These are phyloP conservation scores for Ceratobasidium sp. DNA, from an alignment of 1,284 basidiomycete genomes.

Conservation along the genomic window DNA sequence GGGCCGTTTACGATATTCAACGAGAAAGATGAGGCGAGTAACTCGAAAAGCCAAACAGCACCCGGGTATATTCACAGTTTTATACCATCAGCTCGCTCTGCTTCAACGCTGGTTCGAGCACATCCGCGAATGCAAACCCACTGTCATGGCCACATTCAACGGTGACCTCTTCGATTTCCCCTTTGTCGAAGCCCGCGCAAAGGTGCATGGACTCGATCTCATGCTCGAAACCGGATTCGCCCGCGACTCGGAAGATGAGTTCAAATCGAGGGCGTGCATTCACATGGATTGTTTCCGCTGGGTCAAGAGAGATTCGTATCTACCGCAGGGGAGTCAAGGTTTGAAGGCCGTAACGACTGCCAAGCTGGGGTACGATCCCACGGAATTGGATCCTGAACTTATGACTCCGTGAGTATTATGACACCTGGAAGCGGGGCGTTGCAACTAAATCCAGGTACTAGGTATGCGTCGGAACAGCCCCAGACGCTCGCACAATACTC, in stretches of 20 bases:
- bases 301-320: constrained; percentile 99
- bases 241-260: constrained; percentile 93
- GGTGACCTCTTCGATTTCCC: constrained; percentile 99
- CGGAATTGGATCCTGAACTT: constrained; percentile 96
- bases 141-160: constrained; percentile 98
- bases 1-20: constrained; percentile 98
- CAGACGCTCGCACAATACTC: constrained; percentile 96
- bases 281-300: constrained; percentile 99
- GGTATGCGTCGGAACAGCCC: constrained; percentile 96
- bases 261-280: constrained; percentile 90
- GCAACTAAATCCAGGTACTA: constrained; percentile 50
- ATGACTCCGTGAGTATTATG: constrained; percentile 88
- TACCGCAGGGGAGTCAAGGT: constrained; percentile 98
- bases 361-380: constrained; percentile 96
- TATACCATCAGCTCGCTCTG: constrained; percentile 64
- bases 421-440: background rate
- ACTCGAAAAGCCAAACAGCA: background rate
- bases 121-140: constrained; percentile 90
- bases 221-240: constrained; percentile 93
- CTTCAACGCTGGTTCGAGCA: constrained; percentile 93
- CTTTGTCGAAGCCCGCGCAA: constrained; percentile 89
- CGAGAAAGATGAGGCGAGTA: constrained; percentile 84
- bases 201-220: constrained; percentile 94
- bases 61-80: background rate
- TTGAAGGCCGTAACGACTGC: constrained; percentile 97